Evolutionary conservation across 2,329 filamentous ascomycete genomes (phyloP).

Genomic region (Xylaria sp.): DNA sequence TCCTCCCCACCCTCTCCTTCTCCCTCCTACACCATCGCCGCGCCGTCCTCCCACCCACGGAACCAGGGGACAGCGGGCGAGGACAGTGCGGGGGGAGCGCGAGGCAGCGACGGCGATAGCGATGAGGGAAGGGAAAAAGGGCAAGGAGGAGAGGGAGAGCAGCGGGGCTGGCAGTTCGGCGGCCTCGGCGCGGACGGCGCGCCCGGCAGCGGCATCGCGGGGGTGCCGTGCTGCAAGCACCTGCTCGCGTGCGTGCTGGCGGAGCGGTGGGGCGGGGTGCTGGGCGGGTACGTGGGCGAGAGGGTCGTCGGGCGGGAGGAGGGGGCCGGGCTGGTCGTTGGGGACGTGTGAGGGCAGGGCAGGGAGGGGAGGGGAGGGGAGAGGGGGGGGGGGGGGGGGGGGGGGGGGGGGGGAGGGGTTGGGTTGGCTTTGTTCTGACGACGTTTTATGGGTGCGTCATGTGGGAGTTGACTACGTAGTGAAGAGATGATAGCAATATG

Average conservation of each 20-base stretch:
- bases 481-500: no score
- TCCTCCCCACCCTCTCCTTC: not conserved
- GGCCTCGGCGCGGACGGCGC: conserved; percentile 40
- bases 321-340: conserved; percentile 68
- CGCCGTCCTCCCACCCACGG: not conserved
- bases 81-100: conserved; percentile 5
- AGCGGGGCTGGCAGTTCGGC: conserved; percentile 35
- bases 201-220: conserved; percentile 31
- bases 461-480: no score
- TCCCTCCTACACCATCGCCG: not conserved
- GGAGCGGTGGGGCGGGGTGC: conserved; percentile 62
- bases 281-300: conserved; percentile 60
- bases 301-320: conserved; percentile 63
- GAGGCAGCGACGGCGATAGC: conserved; percentile 6
- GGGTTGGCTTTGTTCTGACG: not conserved
- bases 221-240: conserved; percentile 78
- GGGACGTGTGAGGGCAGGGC: conserved; percentile 41
- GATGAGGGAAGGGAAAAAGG: conserved; percentile 9
- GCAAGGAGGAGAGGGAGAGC: not conserved
- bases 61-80: no score
- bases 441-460: no score
- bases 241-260: conserved; percentile 80
- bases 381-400: not conserved
- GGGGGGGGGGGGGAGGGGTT: not conserved
- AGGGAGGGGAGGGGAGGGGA: not conserved